Percentiles rank a stretch among this genome's conserved stretches.
phyloP scores from a whole-genome alignment of 805 yeast species.

The Kurtzmaniella cleridarum region DNA sequence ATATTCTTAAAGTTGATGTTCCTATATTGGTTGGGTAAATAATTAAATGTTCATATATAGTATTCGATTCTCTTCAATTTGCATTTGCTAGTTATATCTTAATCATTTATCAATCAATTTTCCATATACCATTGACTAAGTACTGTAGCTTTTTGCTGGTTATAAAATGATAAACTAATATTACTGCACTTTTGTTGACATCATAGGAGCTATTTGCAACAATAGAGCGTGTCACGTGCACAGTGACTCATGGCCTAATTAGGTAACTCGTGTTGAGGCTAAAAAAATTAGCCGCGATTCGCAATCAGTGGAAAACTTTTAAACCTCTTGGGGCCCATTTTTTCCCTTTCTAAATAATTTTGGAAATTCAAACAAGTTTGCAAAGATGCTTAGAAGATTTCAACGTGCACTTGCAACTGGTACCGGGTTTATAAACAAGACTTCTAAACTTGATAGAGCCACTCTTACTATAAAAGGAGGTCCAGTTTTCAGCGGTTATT shows the following conservation, averaged over 20 bases:
- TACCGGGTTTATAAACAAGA: conserved; percentile 27
- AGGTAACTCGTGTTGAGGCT: conserved; percentile 12
- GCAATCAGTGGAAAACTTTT: conserved; percentile 19
- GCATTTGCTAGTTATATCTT: no score
- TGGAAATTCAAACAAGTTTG: background rate
- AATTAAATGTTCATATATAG: no score
- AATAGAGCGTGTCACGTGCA: conserved; percentile 1
- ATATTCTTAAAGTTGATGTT: conserved; percentile 27
- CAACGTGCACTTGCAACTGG: conserved; percentile 33
- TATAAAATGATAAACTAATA: no score
- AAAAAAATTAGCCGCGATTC: conserved; percentile 29
- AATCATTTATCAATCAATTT: no score
- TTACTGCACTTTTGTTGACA: background rate
- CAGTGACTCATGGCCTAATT: conserved; percentile 21
- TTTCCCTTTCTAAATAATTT: background rate
- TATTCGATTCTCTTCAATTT: no score
- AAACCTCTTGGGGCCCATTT: conserved; percentile 5
- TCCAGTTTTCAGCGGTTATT: conserved; percentile 86
- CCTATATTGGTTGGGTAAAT: conserved; percentile 32
- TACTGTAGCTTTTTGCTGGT: no score
- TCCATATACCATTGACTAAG: no score
- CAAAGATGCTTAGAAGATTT: conserved; percentile 8
- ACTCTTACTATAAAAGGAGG: conserved; percentile 89
- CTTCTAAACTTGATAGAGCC: conserved; percentile 63
- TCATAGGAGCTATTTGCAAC: background rate